These are phyloP conservation scores for Silene conica DNA, from an alignment of 148 eudicot species.

Conservation along the genomic window DNA sequence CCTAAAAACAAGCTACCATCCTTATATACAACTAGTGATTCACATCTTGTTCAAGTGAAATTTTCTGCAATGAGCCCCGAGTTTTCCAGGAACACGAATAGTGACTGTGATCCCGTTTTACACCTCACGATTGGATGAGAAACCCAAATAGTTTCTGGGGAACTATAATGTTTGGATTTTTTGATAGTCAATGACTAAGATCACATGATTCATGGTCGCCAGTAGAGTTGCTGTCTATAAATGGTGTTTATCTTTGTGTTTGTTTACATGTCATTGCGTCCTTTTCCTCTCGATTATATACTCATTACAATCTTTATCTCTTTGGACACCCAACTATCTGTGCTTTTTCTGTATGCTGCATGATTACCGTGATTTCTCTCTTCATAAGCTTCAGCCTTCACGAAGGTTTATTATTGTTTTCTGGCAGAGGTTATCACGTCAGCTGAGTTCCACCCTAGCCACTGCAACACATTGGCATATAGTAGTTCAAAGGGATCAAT, in stretches of 20 bases:
- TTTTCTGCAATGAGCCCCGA: neutral
- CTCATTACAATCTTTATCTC: neutral
- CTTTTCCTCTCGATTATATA: neutral
- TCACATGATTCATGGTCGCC: neutral
- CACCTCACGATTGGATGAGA: neutral
- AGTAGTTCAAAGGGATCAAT: slow-evolving; percentile 80
- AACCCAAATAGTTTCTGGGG: neutral
- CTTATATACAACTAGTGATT: neutral
- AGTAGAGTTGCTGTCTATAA: neutral
- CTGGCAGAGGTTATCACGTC: slow-evolving; percentile 79
- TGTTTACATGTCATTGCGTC: neutral
- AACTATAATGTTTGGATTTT: neutral
- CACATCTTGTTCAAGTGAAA: neutral
- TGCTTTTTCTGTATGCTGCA: neutral
- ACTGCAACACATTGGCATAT: slow-evolving; percentile 74
- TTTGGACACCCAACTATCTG: neutral
- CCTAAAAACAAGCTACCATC: neutral
- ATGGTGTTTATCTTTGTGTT: neutral
- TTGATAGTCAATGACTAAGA: slow-evolving; percentile 5
- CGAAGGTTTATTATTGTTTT: slow-evolving; percentile 1
- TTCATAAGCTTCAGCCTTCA: neutral
- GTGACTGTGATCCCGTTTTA: neutral
- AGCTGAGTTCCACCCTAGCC: slow-evolving; percentile 77
- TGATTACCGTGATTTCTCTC: neutral
- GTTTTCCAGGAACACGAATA: neutral